phyloP scores from a whole-genome alignment of 768 basidiomycete species.

The Russula compacta region DNA sequence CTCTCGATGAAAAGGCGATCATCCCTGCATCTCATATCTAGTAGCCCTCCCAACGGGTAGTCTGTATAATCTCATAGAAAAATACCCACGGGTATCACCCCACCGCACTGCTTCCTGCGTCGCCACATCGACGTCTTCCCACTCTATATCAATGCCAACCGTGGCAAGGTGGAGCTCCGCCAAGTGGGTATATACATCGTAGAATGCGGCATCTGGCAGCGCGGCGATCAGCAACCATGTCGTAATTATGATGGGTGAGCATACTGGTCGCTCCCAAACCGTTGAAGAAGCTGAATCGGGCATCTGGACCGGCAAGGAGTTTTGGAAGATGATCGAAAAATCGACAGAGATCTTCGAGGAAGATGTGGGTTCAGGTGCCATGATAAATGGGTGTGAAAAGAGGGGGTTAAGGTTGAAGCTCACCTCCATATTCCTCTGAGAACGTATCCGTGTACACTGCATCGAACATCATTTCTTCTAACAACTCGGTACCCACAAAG shows the following conservation, averaged over 20 bases:
- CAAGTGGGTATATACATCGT: conserved; percentile 84
- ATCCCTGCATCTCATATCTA: conserved; percentile 25
- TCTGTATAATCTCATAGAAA: conserved; percentile 65
- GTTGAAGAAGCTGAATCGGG: conserved; percentile 93
- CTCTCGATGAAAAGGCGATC: not conserved
- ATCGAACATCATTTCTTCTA: conserved; percentile 70
- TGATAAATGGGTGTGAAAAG: not conserved
- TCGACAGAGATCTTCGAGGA: conserved; percentile 45
- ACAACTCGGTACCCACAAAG: conserved; percentile 48
- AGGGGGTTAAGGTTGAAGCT: conserved; percentile 4
- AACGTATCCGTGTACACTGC: conserved; percentile 90
- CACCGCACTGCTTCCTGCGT: conserved; percentile 52
- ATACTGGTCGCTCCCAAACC: conserved; percentile 92
- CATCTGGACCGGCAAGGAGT: conserved; percentile 62
- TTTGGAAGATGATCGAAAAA: conserved; percentile 81
- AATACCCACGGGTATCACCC: conserved; percentile 71
- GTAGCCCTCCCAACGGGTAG: conserved; percentile 37
- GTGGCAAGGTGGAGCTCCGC: conserved; percentile 81
- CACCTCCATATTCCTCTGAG: conserved; percentile 73
- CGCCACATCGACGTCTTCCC: conserved; percentile 74
- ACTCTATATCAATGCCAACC: conserved; percentile 66
- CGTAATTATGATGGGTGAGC: not conserved
- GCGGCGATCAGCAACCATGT: not conserved
- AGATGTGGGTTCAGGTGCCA: not conserved
- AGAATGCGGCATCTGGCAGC: conserved; percentile 65